Base-by-base conservation (phyloP, 108 stramenopile genomes). In the Skeletonema menzelii region DNA sequence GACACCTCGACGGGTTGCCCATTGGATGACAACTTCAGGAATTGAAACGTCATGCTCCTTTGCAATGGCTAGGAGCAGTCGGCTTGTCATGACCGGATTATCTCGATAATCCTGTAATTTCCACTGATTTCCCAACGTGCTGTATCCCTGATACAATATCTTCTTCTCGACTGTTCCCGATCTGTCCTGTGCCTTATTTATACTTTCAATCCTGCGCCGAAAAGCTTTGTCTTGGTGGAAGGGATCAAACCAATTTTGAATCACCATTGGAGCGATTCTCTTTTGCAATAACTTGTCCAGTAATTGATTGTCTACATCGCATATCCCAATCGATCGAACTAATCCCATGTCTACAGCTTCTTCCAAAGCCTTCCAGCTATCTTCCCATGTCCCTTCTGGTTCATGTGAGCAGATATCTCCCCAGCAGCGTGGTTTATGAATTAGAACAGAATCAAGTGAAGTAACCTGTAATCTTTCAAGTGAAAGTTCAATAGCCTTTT, bases 211-310 rank as follows among this genome's bases (percentile, higher is more conserved):
- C 8, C 35, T 58, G 0, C 59, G 34, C 15, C 86, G 77, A 5
- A 87, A 19, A 22, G 26, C 30, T 24, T 62, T 49, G 53, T 82
- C 75, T 58, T 87, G 86, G 44, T 87, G 77, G 40, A 79, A 77
- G 5, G 86, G 86, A 73, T 87, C 86, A 60, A 87, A 82, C 86
- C 86, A 87, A 65, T 87, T 83, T 46, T 87, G 86, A 28, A 87
- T 80, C 14, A 87, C 70, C 28, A 68, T 82, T 4, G 86, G 84
- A 8, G 59, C 49, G 30, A 82, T 83, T 42, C 78, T 65, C 47
- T 82, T 82, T 11, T 17, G 14, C n/a, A 79, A 59, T 8, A 87
- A 31, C 30, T 82, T 67, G 5, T 79, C 63, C 55, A 87, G 60
- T 61, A 87, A 63, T n/a, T 28, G 24, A 4, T 34, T 27, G 37